Conservation (phyloP, 371 early-diverging fungal species). For the Mucor velutinosus region DNA sequence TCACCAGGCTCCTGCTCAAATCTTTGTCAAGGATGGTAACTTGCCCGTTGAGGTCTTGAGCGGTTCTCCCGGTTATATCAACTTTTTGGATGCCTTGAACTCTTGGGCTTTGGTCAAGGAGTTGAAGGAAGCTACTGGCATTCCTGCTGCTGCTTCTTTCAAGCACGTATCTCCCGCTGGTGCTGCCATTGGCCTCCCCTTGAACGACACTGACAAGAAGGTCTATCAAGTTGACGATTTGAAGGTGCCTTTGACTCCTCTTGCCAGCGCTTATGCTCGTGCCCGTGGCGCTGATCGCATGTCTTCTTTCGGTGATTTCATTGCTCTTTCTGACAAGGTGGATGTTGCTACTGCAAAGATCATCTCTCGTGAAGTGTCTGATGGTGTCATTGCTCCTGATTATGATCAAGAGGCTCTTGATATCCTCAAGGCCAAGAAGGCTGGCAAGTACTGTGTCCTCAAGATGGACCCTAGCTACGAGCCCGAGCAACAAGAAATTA, state of each 20-base stretch:
- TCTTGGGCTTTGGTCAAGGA: conserved; percentile 97
- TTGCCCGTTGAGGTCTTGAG: conserved; percentile 91
- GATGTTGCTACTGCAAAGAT: conserved; percentile 95
- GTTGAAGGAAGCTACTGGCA: conserved; percentile 53
- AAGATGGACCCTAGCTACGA: conserved; percentile 91
- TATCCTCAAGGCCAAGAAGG: conserved; percentile 92
- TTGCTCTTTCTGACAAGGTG: conserved; percentile 86
- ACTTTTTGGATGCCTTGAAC: conserved; percentile 95
- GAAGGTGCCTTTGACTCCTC: conserved; percentile 68
- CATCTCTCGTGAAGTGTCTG: conserved; percentile 93
- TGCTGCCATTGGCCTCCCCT: conserved; percentile 90
- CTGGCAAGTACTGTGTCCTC: conserved; percentile 94
- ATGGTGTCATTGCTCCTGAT: conserved; percentile 96
- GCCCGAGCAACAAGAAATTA: conserved; percentile 81
- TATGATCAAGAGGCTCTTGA: conserved; percentile 89
- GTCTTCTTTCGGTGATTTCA: conserved; percentile 98
- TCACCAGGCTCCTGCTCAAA: conserved; percentile 97
- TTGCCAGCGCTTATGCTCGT: conserved; percentile 86
- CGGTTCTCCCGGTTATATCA: conserved; percentile 97
- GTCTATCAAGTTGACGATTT: conserved; percentile 93
- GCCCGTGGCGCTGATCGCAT: conserved; percentile 96
- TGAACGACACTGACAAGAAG: conserved; percentile 81
- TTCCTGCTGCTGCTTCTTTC: conserved; percentile 94
- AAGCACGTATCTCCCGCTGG: conserved; percentile 99
- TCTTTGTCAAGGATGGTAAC: conserved; percentile 77